Conservation (phyloP, 352 stramenopile genomes). For the Phytophthora idaei region DNA sequence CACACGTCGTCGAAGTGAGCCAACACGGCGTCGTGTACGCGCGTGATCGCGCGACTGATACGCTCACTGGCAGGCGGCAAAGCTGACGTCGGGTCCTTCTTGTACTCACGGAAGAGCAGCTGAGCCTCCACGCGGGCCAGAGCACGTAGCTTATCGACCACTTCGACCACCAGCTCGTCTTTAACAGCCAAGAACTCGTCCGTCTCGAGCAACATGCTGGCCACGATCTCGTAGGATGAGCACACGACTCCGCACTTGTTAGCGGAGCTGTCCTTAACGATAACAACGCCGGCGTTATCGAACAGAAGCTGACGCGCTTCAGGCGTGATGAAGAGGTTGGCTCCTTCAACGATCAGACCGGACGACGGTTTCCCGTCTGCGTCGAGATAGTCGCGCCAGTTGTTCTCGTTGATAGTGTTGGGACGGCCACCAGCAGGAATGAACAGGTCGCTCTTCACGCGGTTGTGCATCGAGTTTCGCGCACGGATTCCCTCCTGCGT, state of each 20-base stretch:
- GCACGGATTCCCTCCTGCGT: conserved; percentile 85
- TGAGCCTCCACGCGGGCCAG: conserved; percentile 95
- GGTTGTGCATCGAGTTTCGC: conserved; percentile 98
- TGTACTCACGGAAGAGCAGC: conserved; percentile 98
- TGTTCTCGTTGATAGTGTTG: conserved; percentile 90
- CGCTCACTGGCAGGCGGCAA: conserved; percentile 94
- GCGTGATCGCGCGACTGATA: conserved; percentile 96
- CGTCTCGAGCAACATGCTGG: conserved; percentile 96
- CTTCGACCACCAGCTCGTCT: conserved; percentile 91
- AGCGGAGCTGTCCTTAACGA: conserved; percentile 97
- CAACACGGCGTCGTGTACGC: conserved; percentile 94
- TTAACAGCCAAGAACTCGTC: conserved; percentile 98
- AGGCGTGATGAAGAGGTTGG: conserved; percentile 87
- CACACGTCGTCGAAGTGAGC: conserved; percentile 92
- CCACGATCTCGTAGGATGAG: conserved; percentile 87
- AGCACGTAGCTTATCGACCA: conserved; percentile 94
- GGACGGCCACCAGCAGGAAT: conserved; percentile 81
- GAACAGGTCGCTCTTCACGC: conserved; percentile 88
- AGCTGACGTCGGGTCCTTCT: conserved; percentile 79
- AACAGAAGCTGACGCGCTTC: conserved; percentile 92
- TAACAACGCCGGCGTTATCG: conserved; percentile 95
- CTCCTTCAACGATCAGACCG: conserved; percentile 84
- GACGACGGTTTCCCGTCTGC: conserved; percentile 76
- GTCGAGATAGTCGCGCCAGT: conserved; percentile 77
- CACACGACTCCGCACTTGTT: conserved; percentile 90